Evolutionary conservation across 108 stramenopile species (phyloP).

Genomic region (Fistulifera pelliculosa): DNA sequence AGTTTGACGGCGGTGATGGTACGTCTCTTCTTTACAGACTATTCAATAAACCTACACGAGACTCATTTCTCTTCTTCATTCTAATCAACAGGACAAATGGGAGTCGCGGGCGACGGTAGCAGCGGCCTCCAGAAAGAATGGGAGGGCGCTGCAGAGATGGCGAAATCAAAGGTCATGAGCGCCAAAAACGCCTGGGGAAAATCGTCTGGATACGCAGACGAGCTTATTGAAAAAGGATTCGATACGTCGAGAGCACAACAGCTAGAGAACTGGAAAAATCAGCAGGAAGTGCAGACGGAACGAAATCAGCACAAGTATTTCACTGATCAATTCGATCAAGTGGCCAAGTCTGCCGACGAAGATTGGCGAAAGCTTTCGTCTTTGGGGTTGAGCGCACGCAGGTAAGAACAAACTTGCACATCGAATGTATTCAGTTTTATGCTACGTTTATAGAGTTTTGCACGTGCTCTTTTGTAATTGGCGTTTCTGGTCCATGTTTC

Average conservation of each 20-base stretch:
- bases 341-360: constrained; percentile 30
- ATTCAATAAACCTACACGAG: background rate
- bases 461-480: too few species aligned
- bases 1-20: constrained; percentile 72
- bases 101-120: constrained; percentile 81
- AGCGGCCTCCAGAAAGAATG: constrained; percentile 39
- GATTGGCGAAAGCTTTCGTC: constrained; percentile 64
- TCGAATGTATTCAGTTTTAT: too few species aligned
- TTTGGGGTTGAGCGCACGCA: constrained; percentile 78
- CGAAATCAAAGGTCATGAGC: constrained; percentile 53
- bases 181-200: constrained; percentile 83
- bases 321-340: constrained; percentile 53
- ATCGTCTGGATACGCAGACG: constrained; percentile 64
- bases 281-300: constrained; percentile 64
- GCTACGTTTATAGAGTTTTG: too few species aligned
- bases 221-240: constrained; percentile 35
- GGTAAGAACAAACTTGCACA: background rate
- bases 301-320: constrained; percentile 37
- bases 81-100: constrained; percentile 73
- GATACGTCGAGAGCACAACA: constrained; percentile 73
- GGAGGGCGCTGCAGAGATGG: constrained; percentile 23
- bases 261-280: constrained; percentile 81
- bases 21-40: background rate
- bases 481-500: too few species aligned
- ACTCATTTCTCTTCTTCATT: background rate